Evolutionary conservation across 2,329 filamentous ascomycete species (phyloP).

Genomic region (Colletotrichum horii): DNA sequence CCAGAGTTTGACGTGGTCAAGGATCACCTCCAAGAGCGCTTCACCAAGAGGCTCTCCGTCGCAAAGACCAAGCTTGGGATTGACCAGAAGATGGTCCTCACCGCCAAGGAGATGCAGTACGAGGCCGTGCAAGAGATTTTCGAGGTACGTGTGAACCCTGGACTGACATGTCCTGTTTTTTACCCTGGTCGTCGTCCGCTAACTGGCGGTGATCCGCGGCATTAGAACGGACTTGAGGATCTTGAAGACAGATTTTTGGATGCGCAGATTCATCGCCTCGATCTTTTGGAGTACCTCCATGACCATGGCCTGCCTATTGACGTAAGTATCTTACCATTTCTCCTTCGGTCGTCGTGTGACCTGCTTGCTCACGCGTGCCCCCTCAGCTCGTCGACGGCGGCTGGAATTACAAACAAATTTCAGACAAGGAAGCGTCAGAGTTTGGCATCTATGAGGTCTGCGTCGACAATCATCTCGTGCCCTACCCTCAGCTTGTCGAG

Average conservation of each 20-base stretch:
- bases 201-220: conserved; percentile 8
- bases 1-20: conserved; percentile 58
- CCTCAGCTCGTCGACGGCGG: conserved; percentile 46
- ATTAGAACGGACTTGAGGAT: conserved; percentile 43
- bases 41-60: conserved; percentile 34
- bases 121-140: conserved; percentile 38
- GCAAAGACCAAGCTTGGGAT: conserved; percentile 32
- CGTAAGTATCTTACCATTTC: conserved; percentile 41
- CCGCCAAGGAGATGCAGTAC: conserved; percentile 43
- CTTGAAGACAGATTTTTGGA: conserved; percentile 47
- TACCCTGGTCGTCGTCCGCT: conserved; percentile 7
- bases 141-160: conserved; percentile 37
- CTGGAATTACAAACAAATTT: conserved; percentile 50
- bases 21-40: conserved; percentile 47
- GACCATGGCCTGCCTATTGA: conserved; percentile 51
- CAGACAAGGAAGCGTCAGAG: conserved; percentile 47
- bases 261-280: conserved; percentile 49
- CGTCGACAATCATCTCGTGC: conserved; percentile 47
- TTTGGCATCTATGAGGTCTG: conserved; percentile 48
- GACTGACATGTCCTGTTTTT: conserved; percentile 22
- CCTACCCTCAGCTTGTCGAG: conserved; percentile 47
- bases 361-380: conserved; percentile 23
- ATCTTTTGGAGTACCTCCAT: conserved; percentile 49
- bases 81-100: conserved; percentile 32
- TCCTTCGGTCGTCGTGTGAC: conserved; percentile 8